phyloP scores from a whole-genome alignment of 1,139 yeast genomes.

The Citeromyces hawaiiensis region DNA sequence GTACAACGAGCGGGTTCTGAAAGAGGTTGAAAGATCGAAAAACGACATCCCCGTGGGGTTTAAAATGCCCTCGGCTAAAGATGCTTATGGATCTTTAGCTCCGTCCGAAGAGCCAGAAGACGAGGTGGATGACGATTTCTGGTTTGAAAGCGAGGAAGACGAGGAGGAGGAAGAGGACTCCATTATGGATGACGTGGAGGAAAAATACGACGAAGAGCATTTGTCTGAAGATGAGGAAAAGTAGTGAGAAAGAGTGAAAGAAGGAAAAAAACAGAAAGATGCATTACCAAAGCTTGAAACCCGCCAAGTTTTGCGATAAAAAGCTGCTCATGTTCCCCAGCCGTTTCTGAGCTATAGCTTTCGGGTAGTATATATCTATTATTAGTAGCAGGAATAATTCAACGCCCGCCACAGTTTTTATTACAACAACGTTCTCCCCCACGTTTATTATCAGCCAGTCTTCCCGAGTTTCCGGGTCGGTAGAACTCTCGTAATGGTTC shows the following conservation, averaged over 20 bases:
- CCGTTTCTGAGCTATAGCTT: slow-evolving; percentile 29
- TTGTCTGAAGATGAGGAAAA: slow-evolving; percentile 15
- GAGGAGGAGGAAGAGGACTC: slow-evolving; percentile 44
- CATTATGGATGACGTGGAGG: slow-evolving; percentile 11
- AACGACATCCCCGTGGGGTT: slow-evolving; percentile 80
- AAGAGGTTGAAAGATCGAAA: slow-evolving; percentile 76
- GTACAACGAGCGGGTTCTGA: slow-evolving; percentile 64
- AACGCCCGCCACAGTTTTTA: slow-evolving; percentile 8
- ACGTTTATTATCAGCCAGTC: slow-evolving; percentile 13
- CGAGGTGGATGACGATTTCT: slow-evolving; percentile 73
- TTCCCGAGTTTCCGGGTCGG: not conserved
- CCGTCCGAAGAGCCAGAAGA: slow-evolving; percentile 35
- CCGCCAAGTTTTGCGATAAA: too few species aligned
- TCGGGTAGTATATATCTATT: slow-evolving; percentile 21
- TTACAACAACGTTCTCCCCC: slow-evolving; percentile 10
- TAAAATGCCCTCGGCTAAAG: slow-evolving; percentile 57
- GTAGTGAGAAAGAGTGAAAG: slow-evolving; percentile 5
- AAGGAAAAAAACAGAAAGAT: too few species aligned
- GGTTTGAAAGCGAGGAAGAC: slow-evolving; percentile 66
- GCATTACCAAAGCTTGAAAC: too few species aligned
- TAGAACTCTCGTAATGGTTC: slow-evolving; percentile 10
- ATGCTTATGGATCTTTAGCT: slow-evolving; percentile 43
- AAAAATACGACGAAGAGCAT: slow-evolving; percentile 16
- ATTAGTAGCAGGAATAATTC: slow-evolving; percentile 15
- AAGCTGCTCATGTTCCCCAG: slow-evolving; percentile 19